Percentiles rank a stretch among this genome's conserved stretches.
Evolutionary conservation across 2,329 filamentous ascomycete species (phyloP).

Genomic region (Hypoxylon sp.): DNA sequence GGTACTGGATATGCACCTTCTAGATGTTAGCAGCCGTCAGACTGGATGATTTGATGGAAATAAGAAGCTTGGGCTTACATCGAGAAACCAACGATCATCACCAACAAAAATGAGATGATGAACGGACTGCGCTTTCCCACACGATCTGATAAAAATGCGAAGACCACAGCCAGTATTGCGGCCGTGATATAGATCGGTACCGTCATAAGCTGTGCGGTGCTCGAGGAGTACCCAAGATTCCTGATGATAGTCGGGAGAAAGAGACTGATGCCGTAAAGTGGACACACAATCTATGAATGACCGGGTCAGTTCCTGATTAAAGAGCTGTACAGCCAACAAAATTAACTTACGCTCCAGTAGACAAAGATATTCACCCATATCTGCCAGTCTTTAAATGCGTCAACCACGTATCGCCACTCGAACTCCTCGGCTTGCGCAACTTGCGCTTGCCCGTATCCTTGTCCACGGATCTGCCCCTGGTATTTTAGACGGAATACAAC

Average conservation of each 20-base stretch:
- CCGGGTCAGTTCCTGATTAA: conserved; percentile 21
- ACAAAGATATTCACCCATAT: conserved; percentile 72
- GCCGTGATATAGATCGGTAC: conserved; percentile 72
- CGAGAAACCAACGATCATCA: conserved; percentile 68
- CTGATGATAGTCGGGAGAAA: conserved; percentile 74
- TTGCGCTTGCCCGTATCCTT: conserved; percentile 40
- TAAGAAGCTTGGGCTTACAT: conserved; percentile 55
- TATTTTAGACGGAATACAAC: conserved; percentile 77
- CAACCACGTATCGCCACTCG: conserved; percentile 78
- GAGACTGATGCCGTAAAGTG: conserved; percentile 67
- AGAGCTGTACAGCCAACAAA: conserved; percentile 26
- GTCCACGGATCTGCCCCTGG: conserved; percentile 69
- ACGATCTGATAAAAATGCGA: conserved; percentile 67
- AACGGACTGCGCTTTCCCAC: conserved; percentile 66
- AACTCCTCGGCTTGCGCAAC: conserved; percentile 79
- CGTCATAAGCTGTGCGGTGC: conserved; percentile 73
- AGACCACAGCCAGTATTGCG: conserved; percentile 66
- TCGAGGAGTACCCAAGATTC: conserved; percentile 67
- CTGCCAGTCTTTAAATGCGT: conserved; percentile 83
- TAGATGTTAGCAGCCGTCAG: conserved; percentile 46
- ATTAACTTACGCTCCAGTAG: conserved; percentile 70
- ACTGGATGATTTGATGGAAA: neutral
- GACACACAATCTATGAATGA: conserved; percentile 59
- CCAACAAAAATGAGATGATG: conserved; percentile 63
- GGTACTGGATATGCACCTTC: conserved; percentile 67